Conservation (phyloP, 176 grass and related monocot genomes). For the Dactylis glomerata region DNA sequence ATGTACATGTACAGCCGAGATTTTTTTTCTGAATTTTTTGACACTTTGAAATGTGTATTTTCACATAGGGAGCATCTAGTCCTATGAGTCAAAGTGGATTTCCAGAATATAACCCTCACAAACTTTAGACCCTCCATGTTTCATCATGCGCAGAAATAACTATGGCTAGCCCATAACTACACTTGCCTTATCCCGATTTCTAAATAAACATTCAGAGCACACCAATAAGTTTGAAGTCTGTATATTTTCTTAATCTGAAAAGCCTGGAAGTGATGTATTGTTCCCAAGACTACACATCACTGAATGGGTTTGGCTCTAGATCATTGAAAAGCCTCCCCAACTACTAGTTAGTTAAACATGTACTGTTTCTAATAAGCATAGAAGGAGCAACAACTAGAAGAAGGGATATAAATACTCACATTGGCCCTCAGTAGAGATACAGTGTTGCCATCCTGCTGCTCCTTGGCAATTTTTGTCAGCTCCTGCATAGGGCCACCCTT, state of each 20-base stretch:
- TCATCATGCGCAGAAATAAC: neutral
- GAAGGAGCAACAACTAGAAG: neutral
- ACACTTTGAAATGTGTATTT: no score
- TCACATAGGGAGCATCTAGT: no score
- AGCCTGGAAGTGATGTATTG: neutral
- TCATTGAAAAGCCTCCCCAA: neutral
- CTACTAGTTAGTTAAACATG: no score
- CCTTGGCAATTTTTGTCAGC: constrained; percentile 77
- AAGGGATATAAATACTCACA: constrained; percentile 43
- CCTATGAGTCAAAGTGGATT: no score
- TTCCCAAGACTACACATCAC: no score
- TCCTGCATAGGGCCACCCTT: constrained; percentile 87
- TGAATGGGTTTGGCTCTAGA: neutral
- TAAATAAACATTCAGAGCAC: neutral
- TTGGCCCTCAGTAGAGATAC: constrained; percentile 74
- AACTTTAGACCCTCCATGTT: neutral
- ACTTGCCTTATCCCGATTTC: neutral
- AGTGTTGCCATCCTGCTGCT: constrained; percentile 69
- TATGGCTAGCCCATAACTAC: neutral
- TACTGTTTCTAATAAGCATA: neutral
- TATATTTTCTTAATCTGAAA: neutral
- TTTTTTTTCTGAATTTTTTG: no score
- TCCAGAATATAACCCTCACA: neutral
- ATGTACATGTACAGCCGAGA: no score
- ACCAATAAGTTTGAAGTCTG: neutral